Base-by-base conservation (phyloP, 2,329 filamentous ascomycete species). In the Orbilia ellipsospora region DNA sequence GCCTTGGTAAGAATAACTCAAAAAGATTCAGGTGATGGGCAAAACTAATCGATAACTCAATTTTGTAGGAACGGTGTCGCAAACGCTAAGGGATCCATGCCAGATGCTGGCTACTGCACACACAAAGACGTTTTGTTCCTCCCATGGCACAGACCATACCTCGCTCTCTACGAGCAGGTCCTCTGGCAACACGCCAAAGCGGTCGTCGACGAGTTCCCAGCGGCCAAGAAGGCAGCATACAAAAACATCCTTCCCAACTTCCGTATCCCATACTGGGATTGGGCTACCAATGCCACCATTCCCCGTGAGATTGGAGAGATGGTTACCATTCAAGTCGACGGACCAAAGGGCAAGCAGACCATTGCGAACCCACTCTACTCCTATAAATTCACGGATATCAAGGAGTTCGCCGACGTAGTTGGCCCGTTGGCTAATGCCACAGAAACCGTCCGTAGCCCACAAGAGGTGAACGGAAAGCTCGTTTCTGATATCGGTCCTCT, bases 101-200 rank as follows among this genome's bases (percentile, higher is more conserved):
- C 12, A 31, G 31, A 60, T 4, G 31, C 4, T 18, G 55, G 65
- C 1, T 69, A 69, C 26, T 69, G 65, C 26, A 69, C 65, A 12
- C 65, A 69, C 23, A 62, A 62, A 20, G 55, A 61, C 31, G 56
- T 62, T 12, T 16, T 69, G n/a, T 95, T 96, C 81, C 88, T 90
- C 45, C 86, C 89, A 54, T 96, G 93, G 93, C 93, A 96, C 84
- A 88, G 93, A 60, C 91, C 92, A 0, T 96, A 94, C 81, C 84
- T 95, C 67, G 84, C 87, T 7, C 82, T 90, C 7, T 72, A 54
- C 23, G 65, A 69, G 55, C 55, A 69, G 31, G 12, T 61, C 3
- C n/a, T 69, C 4, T 62, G 51, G 52, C 51, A 60, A 28, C 15
- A 63, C 16, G 67, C 60, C 42, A 18, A 40, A 13, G 65, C 54